These are phyloP conservation scores for Ganoderma boninense DNA, from an alignment of 1,284 basidiomycete genomes.

Conservation along the genomic window DNA sequence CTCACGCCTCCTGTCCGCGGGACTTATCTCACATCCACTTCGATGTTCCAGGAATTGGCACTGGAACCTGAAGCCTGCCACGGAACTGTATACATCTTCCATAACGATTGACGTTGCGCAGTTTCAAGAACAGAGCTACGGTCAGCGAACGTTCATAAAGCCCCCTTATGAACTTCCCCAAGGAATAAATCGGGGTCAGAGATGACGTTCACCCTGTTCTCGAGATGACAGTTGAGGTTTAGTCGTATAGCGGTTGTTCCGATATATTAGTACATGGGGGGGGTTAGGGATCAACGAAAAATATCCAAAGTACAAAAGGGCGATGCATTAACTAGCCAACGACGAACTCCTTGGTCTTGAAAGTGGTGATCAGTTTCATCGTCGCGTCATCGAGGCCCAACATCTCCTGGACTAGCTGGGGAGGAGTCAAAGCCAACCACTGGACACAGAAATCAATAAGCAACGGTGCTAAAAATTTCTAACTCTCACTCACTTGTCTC, in stretches of 20 bases:
- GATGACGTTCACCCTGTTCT: no score
- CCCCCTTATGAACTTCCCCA: no score
- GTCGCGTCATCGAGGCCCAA: constrained; percentile 61
- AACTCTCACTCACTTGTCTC: constrained; percentile 51
- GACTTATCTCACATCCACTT: neutral
- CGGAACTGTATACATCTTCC: no score
- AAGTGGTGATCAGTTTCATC: constrained; percentile 51
- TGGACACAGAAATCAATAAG: constrained; percentile 36
- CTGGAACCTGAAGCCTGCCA: no score
- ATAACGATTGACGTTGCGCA: no score
- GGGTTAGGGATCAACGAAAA: neutral
- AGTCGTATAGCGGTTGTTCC: no score
- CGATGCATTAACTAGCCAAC: constrained; percentile 36
- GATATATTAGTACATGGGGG: neutral
- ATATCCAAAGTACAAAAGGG: neutral
- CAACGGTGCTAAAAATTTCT: neutral
- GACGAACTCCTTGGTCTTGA: constrained; percentile 62
- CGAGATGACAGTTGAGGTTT: no score
- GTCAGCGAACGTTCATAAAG: no score
- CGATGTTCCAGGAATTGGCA: neutral
- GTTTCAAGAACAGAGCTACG: no score
- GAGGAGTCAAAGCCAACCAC: constrained; percentile 76
- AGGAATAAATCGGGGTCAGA: no score
- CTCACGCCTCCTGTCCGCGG: neutral
- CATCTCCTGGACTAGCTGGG: constrained; percentile 69